These are phyloP conservation scores for Neurospora africana DNA, from an alignment of 495 filamentous ascomycete genomes.

Conservation along the genomic window DNA sequence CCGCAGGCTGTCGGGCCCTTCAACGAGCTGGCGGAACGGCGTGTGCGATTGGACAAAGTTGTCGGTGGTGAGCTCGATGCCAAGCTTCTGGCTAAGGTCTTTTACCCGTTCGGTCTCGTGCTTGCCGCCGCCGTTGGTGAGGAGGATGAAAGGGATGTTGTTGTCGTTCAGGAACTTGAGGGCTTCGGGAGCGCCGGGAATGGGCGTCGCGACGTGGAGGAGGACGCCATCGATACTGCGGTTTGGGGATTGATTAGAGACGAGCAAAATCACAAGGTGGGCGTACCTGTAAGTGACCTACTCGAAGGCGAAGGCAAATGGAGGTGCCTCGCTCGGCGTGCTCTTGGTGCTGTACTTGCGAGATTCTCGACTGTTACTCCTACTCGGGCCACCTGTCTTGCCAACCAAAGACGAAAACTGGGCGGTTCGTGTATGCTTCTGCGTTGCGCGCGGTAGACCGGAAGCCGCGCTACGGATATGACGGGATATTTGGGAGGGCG, in stretches of 20 bases:
- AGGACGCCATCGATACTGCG: slow-evolving; percentile 90
- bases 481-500: not conserved
- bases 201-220: slow-evolving; percentile 66
- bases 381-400: not conserved
- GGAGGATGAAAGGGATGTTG: slow-evolving; percentile 71
- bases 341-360: not conserved
- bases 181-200: slow-evolving; percentile 69
- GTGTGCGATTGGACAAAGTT: slow-evolving; percentile 95
- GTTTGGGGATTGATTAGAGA: not conserved
- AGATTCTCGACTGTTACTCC: not conserved
- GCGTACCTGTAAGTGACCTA: slow-evolving; percentile 6
- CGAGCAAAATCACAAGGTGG: not conserved
- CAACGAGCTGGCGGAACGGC: slow-evolving; percentile 59
- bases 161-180: slow-evolving; percentile 61
- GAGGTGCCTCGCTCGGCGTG: slow-evolving; percentile 8
- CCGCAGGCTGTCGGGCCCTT: slow-evolving; percentile 18
- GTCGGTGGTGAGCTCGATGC: slow-evolving; percentile 61
- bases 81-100: slow-evolving; percentile 69
- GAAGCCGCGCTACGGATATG: not conserved
- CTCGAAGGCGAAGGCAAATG: slow-evolving; percentile 32
- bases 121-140: slow-evolving; percentile 91
- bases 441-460: not conserved
- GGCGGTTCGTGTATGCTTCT: not conserved
- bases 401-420: not conserved
- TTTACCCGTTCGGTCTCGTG: slow-evolving; percentile 73